Evolutionary conservation across 1,139 yeast species (phyloP).

Genomic region (Nakaseomyces sp.): DNA sequence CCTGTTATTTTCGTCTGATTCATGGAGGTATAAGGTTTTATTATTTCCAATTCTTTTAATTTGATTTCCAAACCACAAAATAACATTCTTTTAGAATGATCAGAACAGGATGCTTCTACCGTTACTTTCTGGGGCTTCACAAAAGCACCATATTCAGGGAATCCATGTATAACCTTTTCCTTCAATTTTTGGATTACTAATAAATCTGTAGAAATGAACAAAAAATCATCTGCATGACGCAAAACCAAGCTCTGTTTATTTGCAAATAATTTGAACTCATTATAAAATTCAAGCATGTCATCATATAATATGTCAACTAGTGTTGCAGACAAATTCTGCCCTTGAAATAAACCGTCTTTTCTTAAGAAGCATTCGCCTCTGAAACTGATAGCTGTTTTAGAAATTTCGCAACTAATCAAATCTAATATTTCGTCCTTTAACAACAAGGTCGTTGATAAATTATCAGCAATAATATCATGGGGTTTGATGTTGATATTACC

Average conservation of each 20-base stretch:
- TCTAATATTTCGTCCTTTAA: slow-evolving; percentile 30
- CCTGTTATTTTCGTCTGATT: slow-evolving; percentile 13
- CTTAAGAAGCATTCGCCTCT: slow-evolving; percentile 37
- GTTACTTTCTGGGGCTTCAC: slow-evolving; percentile 48
- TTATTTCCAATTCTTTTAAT: slow-evolving; percentile 17
- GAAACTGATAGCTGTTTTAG: slow-evolving; percentile 34
- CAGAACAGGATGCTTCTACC: slow-evolving; percentile 8
- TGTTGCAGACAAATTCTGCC: slow-evolving; percentile 66
- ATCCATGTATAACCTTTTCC: slow-evolving; percentile 32
- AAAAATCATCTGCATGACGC: slow-evolving; percentile 79
- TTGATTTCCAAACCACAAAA: slow-evolving; percentile 26
- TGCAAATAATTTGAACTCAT: slow-evolving; percentile 29
- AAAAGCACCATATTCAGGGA: slow-evolving; percentile 49
- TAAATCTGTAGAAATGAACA: slow-evolving; percentile 47
- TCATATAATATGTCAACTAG: slow-evolving; percentile 73
- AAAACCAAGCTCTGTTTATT: slow-evolving; percentile 37
- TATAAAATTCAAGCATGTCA: slow-evolving; percentile 42
- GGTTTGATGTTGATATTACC: slow-evolving; percentile 11
- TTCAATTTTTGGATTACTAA: slow-evolving; percentile 22
- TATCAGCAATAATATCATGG: slow-evolving; percentile 18
- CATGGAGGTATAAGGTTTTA: slow-evolving; percentile 18
- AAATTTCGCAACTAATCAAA: slow-evolving; percentile 36
- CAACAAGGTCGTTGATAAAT: slow-evolving; percentile 20
- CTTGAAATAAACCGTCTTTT: slow-evolving; percentile 74
- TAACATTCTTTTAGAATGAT: slow-evolving; percentile 7